Evolutionary conservation across 371 early-diverging fungal species (phyloP), one percentile per base, ranked within the genome.

Genomic region (Nematocida ironsii): DNA sequence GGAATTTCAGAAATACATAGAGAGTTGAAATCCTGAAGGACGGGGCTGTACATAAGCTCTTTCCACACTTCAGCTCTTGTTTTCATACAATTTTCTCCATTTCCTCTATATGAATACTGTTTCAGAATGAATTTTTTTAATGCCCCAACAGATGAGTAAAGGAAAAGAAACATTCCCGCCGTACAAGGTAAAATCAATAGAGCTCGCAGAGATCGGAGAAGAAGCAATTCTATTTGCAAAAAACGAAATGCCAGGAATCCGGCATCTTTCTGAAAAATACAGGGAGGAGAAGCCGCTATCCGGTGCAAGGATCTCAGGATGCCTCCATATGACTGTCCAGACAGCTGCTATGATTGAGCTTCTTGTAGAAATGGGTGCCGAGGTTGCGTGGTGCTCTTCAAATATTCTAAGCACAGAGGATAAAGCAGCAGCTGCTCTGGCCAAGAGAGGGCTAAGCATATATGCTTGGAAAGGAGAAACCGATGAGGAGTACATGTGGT

Each of bases 341-440:
- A 95, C 96, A 60, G 97, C 95, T 74, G 94, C 95, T 80, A 90
- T 96, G 84, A 95, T 95, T 89, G 95, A 95, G 90, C 94, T 95
- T 76, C 90, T 96, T 82, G 90, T 90, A 76, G 91, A 90, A 76
- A 91, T 96, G 81, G 97, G 97, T 87, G 97, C 97, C 74, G 72
- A 84, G 23, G 94, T 95, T 60, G 90, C 96, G 87, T 96, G 97
- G 97, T 92, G 94, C 84, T 94, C 94, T 72, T 96, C 95, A 90
- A 95, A 96, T 92, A 95, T 95, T 72, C 95, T 95, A 91, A 94
- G 95, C 82, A 96, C 97, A 73, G 96, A 96, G 88, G 95, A 95
- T 89, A 95, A 95, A 86, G 90, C 90, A 67, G 90, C 90, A 67
- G 90, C 90, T 73, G 90, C 90, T 83, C 89, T 90, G 58, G 90